phyloP scores from a whole-genome alignment of 176 grass and related monocot genomes.

The Cocos nucifera region DNA sequence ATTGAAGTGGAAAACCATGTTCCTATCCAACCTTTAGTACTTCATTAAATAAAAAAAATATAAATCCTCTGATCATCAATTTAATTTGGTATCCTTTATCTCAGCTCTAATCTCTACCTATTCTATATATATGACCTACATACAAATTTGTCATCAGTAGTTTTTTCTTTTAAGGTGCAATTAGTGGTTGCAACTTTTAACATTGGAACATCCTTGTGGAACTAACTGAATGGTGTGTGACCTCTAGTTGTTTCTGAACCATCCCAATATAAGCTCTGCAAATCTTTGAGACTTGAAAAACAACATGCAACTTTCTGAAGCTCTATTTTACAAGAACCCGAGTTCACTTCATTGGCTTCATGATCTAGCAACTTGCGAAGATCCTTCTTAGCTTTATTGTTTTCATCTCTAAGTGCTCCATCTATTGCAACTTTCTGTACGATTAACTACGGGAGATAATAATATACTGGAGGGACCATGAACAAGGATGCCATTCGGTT shows the following conservation, averaged over 20 bases:
- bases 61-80: too few relatives aligned
- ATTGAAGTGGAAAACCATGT: too few relatives aligned
- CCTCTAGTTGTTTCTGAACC: conserved; percentile 68
- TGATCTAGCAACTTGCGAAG: conserved; percentile 58
- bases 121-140: too few relatives aligned
- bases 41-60: too few relatives aligned
- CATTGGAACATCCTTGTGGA: too few relatives aligned
- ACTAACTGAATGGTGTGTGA: background rate
- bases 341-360: conserved; percentile 36
- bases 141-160: too few relatives aligned
- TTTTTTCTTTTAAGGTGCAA: too few relatives aligned
- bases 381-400: conserved; percentile 42
- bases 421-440: conserved; percentile 68
- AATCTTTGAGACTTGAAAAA: conserved; percentile 56
- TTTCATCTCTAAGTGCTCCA: conserved; percentile 52
- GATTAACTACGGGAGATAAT: conserved; percentile 70
- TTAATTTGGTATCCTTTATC: too few relatives aligned
- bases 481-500: conserved; percentile 77
- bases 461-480: conserved; percentile 45
- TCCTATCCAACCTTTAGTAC: too few relatives aligned
- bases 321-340: conserved; percentile 45
- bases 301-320: conserved; percentile 61
- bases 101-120: too few relatives aligned
- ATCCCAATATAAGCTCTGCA: conserved; percentile 68
- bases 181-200: too few relatives aligned